phyloP scores from a whole-genome alignment of 768 basidiomycete genomes.

The Pleurotus djamor region DNA sequence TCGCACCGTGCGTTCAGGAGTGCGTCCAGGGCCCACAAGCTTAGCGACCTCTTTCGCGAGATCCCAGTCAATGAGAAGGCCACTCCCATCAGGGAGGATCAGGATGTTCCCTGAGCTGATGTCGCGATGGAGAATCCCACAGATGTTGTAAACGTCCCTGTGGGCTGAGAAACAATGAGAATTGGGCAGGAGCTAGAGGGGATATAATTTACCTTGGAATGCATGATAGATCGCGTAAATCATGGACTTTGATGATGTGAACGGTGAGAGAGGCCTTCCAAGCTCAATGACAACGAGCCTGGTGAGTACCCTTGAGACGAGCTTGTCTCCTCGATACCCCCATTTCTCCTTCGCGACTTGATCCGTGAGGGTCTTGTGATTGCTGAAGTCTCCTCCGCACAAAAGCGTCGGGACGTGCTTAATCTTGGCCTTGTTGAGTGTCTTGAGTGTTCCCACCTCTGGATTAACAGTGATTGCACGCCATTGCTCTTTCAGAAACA shows the following conservation, averaged over 20 bases:
- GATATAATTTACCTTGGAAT: neutral
- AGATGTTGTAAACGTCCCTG: slow-evolving; percentile 1
- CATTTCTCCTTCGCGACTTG: too few relatives aligned
- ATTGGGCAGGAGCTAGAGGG: neutral
- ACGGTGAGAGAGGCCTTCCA: neutral
- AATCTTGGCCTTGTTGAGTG: slow-evolving; percentile 11
- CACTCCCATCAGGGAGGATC: neutral
- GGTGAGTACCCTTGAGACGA: neutral
- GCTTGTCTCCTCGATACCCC: too few relatives aligned
- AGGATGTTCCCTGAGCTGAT: slow-evolving; percentile 9
- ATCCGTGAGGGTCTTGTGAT: too few relatives aligned
- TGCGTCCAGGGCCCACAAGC: neutral
- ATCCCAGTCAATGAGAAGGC: slow-evolving; percentile 11
- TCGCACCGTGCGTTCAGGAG: neutral
- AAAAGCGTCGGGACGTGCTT: slow-evolving; percentile 20
- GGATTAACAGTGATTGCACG: neutral
- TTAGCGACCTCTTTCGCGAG: neutral
- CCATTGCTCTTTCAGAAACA: slow-evolving; percentile 27
- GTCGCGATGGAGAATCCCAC: slow-evolving; percentile 9
- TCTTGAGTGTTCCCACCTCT: slow-evolving; percentile 11
- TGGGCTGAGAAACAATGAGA: neutral
- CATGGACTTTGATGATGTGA: too few relatives aligned
- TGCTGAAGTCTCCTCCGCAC: slow-evolving; percentile 24
- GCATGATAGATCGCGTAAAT: too few relatives aligned
- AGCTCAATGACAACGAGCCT: neutral